Conservation (phyloP, 345 rosid species). For the Populus deltoides region DNA sequence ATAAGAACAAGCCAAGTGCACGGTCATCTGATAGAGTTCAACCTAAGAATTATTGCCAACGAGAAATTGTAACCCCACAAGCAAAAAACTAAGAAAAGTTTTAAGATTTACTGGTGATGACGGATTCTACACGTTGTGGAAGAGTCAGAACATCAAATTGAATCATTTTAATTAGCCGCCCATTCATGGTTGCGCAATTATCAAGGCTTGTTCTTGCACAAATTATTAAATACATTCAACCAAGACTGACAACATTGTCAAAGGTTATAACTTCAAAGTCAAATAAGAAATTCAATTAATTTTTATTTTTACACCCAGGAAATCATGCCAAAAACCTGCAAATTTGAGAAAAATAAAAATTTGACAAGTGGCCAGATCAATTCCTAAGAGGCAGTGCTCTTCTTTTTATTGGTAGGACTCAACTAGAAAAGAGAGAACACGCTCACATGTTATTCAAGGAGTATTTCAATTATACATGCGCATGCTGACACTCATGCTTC, state of each 20-base stretch:
- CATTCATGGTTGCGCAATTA: neutral
- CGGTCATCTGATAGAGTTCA: neutral
- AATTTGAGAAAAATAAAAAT: neutral
- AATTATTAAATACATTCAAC: neutral
- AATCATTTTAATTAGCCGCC: neutral
- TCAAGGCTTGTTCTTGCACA: neutral
- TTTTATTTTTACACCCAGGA: neutral
- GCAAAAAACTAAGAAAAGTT: neutral
- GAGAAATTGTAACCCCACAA: neutral
- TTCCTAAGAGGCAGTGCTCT: neutral
- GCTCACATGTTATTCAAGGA: slow-evolving; percentile 4
- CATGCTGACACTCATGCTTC: neutral
- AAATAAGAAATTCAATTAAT: neutral
- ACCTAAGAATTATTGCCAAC: neutral
- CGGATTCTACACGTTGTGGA: neutral
- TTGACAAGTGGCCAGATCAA: neutral
- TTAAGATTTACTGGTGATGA: neutral
- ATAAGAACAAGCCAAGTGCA: neutral
- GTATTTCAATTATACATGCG: neutral
- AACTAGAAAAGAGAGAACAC: neutral
- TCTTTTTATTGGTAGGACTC: neutral
- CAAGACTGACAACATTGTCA: neutral
- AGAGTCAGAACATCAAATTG: neutral
- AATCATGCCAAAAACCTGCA: slow-evolving; percentile 34
- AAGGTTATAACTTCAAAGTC: neutral